These are phyloP conservation scores for Austroboletus niveus DNA, from an alignment of 1,284 basidiomycete genomes.

Conservation along the genomic window DNA sequence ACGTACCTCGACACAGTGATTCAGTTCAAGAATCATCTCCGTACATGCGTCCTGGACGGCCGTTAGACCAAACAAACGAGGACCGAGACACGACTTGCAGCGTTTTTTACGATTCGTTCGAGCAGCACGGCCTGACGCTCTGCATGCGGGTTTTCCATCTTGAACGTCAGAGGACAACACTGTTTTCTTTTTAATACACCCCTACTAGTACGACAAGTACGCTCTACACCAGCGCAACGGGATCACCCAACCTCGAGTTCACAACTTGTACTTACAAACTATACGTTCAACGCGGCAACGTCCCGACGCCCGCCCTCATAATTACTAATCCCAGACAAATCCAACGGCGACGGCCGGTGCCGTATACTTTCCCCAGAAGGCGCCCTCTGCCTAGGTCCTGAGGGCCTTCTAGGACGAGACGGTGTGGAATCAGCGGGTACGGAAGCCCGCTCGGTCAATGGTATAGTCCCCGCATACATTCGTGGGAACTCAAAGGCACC, in stretches of 20 bases:
- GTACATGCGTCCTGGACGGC: constrained; percentile 68
- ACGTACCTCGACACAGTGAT: constrained; percentile 70
- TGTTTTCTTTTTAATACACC: not conserved
- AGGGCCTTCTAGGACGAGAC: constrained; percentile 39
- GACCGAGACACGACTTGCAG: constrained; percentile 48
- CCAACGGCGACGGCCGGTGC: constrained; percentile 34
- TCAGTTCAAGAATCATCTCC: constrained; percentile 77
- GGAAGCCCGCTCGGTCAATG: constrained; percentile 7
- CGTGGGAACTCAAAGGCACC: constrained; percentile 24
- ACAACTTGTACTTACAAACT: not conserved
- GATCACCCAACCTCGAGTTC: not conserved
- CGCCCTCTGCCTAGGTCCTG: constrained; percentile 29
- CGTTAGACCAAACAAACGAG: constrained; percentile 2
- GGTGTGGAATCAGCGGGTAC: constrained; percentile 11
- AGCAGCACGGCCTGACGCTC: constrained; percentile 87
- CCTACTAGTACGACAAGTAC: not conserved
- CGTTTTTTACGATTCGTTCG: constrained; percentile 88
- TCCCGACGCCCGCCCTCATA: not conserved
- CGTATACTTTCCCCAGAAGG: constrained; percentile 27
- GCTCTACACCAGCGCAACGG: not conserved
- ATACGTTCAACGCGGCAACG: not conserved
- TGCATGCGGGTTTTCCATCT: constrained; percentile 90
- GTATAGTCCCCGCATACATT: not conserved
- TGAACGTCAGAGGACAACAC: not conserved
- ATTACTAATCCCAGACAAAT: constrained; percentile 29